Conservation (phyloP, 1,139 yeast species). For the Lodderomyces beijingensis region DNA sequence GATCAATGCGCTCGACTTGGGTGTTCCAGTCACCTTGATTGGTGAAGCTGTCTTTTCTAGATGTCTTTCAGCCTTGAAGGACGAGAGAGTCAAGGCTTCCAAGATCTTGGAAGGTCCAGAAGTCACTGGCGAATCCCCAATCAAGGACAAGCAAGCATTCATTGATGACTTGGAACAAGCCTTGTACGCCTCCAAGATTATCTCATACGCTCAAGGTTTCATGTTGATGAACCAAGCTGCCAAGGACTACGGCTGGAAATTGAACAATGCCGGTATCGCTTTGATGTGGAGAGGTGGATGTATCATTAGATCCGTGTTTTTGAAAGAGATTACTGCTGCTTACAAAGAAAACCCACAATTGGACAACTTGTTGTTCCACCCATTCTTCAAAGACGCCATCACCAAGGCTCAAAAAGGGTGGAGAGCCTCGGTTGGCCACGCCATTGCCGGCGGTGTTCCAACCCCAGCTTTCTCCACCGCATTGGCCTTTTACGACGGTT, state of each 20-base stretch:
- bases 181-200: constrained; percentile 95
- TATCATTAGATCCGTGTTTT: constrained; percentile 97
- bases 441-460: constrained; percentile 86
- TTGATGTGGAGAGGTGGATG: constrained; percentile 99
- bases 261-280: constrained; percentile 97
- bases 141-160: constrained; percentile 58
- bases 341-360: constrained; percentile 89
- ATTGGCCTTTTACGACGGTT: constrained; percentile 96
- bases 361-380: constrained; percentile 93
- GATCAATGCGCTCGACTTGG: constrained; percentile 93
- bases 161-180: constrained; percentile 97
- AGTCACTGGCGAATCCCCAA: constrained; percentile 46
- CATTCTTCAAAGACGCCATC: constrained; percentile 90
- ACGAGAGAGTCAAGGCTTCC: constrained; percentile 86
- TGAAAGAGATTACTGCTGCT: constrained; percentile 95
- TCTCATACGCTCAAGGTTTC: constrained; percentile 98
- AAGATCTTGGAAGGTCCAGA: constrained; percentile 73
- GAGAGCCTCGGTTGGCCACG: constrained; percentile 82
- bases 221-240: constrained; percentile 99
- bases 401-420: constrained; percentile 92
- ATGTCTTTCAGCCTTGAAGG: constrained; percentile 89
- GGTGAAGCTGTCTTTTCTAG: constrained; percentile 99
- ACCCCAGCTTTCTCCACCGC: constrained; percentile 98
- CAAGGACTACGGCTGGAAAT: constrained; percentile 92
- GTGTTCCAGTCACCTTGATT: constrained; percentile 96